These are phyloP conservation scores for Aspergillus calidoustus DNA, from an alignment of 2,329 filamentous ascomycete species.

Conservation along the genomic window DNA sequence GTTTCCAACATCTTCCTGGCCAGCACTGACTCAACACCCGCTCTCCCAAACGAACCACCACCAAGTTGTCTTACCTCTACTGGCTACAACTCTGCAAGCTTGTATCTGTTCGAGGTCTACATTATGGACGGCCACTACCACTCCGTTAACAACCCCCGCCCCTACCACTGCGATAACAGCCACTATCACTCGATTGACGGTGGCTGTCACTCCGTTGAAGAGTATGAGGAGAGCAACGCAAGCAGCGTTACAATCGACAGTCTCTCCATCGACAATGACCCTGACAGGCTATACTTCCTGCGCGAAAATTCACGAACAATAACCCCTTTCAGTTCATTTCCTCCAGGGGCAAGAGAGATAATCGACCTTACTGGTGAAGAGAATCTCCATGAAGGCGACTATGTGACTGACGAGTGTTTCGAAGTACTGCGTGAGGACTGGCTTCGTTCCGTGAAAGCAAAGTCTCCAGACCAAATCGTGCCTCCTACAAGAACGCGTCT, in stretches of 20 bases:
- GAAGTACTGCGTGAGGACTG: slow-evolving; percentile 22
- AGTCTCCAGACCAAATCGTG: neutral
- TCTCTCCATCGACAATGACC: slow-evolving; percentile 18
- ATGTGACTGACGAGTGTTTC: slow-evolving; percentile 33
- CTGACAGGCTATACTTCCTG: slow-evolving; percentile 15
- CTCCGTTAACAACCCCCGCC: neutral
- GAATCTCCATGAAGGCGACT: slow-evolving; percentile 28
- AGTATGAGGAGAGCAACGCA: slow-evolving; percentile 9
- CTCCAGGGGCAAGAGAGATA: neutral
- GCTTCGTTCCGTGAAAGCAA: neutral
- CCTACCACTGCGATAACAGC: too few species aligned
- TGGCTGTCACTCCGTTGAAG: neutral
- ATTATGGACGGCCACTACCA: neutral
- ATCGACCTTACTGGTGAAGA: slow-evolving; percentile 21
- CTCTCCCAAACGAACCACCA: neutral
- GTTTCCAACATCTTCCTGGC: neutral
- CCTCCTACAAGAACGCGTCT: slow-evolving; percentile 10
- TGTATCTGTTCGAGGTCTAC: neutral
- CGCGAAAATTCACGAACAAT: neutral
- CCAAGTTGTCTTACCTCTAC: neutral
- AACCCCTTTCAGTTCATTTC: neutral
- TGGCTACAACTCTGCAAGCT: too few species aligned
- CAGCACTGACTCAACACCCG: neutral
- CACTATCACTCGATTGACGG: too few species aligned
- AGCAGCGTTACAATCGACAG: slow-evolving; percentile 21